These are phyloP conservation scores for Yamadazyma conglobata DNA, from an alignment of 1,139 yeast genomes.

Conservation along the genomic window DNA sequence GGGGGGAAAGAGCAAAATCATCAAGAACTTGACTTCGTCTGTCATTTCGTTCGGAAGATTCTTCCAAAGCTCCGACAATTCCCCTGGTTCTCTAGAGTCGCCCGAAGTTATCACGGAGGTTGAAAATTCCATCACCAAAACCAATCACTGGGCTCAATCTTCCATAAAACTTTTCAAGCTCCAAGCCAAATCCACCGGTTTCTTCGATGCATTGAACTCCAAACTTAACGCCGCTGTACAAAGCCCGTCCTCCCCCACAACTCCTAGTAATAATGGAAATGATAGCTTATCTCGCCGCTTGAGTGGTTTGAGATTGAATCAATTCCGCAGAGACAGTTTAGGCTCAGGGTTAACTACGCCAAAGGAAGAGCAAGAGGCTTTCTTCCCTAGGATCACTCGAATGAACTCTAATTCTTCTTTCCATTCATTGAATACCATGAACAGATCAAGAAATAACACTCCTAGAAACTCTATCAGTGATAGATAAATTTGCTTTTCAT, in stretches of 20 bases:
- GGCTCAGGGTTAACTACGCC: constrained; percentile 25
- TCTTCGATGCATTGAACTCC: constrained; percentile 28
- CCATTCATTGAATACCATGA: constrained; percentile 41
- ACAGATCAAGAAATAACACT: constrained; percentile 37
- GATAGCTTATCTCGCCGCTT: constrained; percentile 46
- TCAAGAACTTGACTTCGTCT: constrained; percentile 38
- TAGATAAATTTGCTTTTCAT: background rate
- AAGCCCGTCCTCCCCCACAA: constrained; percentile 23
- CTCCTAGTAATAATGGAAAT: constrained; percentile 51
- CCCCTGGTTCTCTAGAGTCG: constrained; percentile 15
- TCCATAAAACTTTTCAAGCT: constrained; percentile 58
- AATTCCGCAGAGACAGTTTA: constrained; percentile 22
- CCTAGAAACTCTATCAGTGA: constrained; percentile 39
- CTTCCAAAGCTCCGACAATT: constrained; percentile 26
- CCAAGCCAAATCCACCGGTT: constrained; percentile 38
- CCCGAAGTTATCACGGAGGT: constrained; percentile 19
- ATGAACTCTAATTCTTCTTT: constrained; percentile 36
- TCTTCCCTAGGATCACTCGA: constrained; percentile 16
- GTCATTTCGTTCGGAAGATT: constrained; percentile 44
- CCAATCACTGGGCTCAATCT: constrained; percentile 65
- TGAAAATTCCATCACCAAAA: constrained; percentile 24
- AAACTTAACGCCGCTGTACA: constrained; percentile 17
- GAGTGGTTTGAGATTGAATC: constrained; percentile 39
- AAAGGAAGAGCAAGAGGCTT: constrained; percentile 28
- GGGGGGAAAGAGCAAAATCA: constrained; percentile 26